phyloP scores from a whole-genome alignment of 2,329 filamentous ascomycete species.

The Pseudogymnoascus destructans region DNA sequence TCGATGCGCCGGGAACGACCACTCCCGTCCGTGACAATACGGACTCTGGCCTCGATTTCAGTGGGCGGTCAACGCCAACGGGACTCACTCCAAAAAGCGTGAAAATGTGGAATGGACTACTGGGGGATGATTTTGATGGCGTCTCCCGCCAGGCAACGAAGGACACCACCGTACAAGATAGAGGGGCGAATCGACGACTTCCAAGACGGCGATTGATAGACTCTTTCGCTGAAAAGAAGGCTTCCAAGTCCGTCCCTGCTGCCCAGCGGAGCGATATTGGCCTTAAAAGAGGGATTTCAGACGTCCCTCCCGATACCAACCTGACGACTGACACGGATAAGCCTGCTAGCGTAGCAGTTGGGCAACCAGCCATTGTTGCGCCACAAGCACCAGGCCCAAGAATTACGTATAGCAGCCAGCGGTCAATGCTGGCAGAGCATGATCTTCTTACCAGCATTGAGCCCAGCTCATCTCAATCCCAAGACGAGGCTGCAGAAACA shows the following conservation, averaged over 20 bases:
- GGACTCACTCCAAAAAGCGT: constrained; percentile 15
- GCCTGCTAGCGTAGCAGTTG: neutral
- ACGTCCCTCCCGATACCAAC: neutral
- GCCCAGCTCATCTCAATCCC: constrained; percentile 4
- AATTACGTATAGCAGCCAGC: constrained; percentile 25
- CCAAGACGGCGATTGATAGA: constrained; percentile 25
- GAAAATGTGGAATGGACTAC: constrained; percentile 21
- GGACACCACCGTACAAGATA: neutral
- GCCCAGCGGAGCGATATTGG: constrained; percentile 13
- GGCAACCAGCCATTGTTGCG: neutral
- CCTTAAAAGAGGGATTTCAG: neutral
- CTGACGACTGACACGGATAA: neutral
- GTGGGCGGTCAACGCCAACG: constrained; percentile 3
- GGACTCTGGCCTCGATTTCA: neutral
- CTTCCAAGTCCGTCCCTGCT: constrained; percentile 11
- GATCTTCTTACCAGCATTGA: constrained; percentile 20
- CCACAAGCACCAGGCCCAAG: constrained; percentile 18
- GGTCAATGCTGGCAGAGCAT: constrained; percentile 26
- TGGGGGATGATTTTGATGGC: constrained; percentile 14
- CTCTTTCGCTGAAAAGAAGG: constrained; percentile 23
- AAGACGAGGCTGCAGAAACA: constrained; percentile 13
- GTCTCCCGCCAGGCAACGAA: neutral
- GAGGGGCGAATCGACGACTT: constrained; percentile 9
- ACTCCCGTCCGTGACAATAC: constrained; percentile 1
- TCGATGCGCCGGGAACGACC: neutral